These are phyloP conservation scores for Paraconiothyrium brasiliense DNA, from an alignment of 2,329 filamentous ascomycete genomes.

Conservation along the genomic window DNA sequence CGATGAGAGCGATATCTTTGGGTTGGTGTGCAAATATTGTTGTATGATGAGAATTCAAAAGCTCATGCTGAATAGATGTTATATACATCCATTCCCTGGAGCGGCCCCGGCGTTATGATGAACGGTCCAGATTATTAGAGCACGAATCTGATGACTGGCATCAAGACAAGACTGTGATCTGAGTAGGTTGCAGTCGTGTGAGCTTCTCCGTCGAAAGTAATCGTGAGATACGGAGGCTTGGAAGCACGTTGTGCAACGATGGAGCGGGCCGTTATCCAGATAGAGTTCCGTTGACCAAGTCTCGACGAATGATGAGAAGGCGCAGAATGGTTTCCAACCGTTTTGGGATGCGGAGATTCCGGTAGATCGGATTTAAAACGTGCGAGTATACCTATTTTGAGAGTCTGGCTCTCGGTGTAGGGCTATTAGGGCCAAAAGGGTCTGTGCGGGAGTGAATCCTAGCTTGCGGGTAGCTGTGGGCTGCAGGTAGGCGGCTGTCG, in stretches of 20 bases:
- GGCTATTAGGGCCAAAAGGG: constrained; percentile 1
- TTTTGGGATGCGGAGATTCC: constrained; percentile 30
- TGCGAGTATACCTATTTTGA: constrained; percentile 38
- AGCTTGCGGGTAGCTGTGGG: constrained; percentile 7
- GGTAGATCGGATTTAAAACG: constrained; percentile 26
- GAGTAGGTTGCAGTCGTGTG: constrained; percentile 31
- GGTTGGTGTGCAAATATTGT: constrained; percentile 20
- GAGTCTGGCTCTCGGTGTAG: constrained; percentile 34
- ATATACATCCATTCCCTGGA: constrained; percentile 29
- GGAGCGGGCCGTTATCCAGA: constrained; percentile 28
- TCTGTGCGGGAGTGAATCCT: constrained; percentile 15
- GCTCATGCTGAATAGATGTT: constrained; percentile 31
- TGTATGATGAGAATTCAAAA: constrained; percentile 20
- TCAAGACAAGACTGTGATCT: constrained; percentile 27
- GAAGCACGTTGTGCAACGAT: constrained; percentile 30
- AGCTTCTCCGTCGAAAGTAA: constrained; percentile 39
- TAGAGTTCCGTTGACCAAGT: constrained; percentile 13
- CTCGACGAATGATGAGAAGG: constrained; percentile 26
- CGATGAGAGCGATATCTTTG: constrained; percentile 1
- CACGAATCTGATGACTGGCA: constrained; percentile 36
- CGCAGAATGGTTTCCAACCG: constrained; percentile 24
- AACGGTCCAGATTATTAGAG: constrained; percentile 24
- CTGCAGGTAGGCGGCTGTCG: constrained; percentile 39
- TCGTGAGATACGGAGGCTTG: constrained; percentile 31
- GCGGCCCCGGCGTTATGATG: constrained; percentile 23